These are phyloP conservation scores for Saccharomycopsis fibuligera DNA, from an alignment of 805 yeast genomes.

Conservation along the genomic window DNA sequence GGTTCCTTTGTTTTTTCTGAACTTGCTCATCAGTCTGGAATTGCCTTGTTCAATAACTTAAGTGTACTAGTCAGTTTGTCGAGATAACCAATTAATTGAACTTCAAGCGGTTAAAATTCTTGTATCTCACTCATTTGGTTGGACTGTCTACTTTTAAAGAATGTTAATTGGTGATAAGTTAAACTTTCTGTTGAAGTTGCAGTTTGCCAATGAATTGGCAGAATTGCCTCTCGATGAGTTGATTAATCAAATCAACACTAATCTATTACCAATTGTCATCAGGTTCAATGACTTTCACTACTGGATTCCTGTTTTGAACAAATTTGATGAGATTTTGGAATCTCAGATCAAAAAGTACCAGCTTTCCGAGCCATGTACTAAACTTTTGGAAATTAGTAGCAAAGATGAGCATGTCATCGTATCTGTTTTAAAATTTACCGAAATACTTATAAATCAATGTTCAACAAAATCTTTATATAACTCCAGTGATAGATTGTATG, in stretches of 20 bases:
- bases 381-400: constrained; percentile 37
- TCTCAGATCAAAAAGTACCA: constrained; percentile 46
- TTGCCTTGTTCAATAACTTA: too few relatives aligned
- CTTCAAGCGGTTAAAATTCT: too few relatives aligned
- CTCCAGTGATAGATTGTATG: constrained; percentile 17
- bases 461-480: constrained; percentile 29
- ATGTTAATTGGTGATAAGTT: neutral
- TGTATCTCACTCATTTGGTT: neutral
- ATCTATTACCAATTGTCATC: constrained; percentile 12
- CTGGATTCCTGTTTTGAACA: constrained; percentile 73
- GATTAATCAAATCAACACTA: constrained; percentile 33
- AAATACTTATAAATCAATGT: constrained; percentile 60
- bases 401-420: constrained; percentile 44
- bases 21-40: too few relatives aligned
- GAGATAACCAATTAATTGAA: too few relatives aligned
- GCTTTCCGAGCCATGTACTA: constrained; percentile 27
- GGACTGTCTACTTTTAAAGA: neutral
- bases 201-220: constrained; percentile 33
- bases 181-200: neutral
- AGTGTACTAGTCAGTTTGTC: too few relatives aligned
- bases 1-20: too few relatives aligned
- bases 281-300: constrained; percentile 41
- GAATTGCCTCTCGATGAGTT: constrained; percentile 35
- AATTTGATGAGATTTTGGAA: constrained; percentile 65
- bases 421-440: constrained; percentile 55